Percentiles rank a stretch among this genome's conserved stretches.
Evolutionary conservation across 176 grass and related monocot species (phyloP).

Genomic region (Elaeis guineensis): DNA sequence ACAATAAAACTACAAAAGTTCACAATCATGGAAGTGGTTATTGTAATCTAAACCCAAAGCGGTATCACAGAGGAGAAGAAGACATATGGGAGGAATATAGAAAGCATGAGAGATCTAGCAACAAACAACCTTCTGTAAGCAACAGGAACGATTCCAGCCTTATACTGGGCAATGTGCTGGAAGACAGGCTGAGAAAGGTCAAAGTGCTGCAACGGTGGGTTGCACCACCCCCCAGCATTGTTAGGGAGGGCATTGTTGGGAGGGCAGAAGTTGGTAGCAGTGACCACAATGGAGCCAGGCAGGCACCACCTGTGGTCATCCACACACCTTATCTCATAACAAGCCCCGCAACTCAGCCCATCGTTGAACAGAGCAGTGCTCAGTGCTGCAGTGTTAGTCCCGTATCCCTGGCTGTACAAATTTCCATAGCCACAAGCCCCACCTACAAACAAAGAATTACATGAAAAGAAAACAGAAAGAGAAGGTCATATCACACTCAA

Average conservation of each 20-base stretch:
- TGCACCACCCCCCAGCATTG: slow-evolving; percentile 69
- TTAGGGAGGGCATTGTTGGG: slow-evolving; percentile 45
- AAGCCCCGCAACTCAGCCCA: slow-evolving; percentile 69
- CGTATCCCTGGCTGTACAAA: slow-evolving; percentile 85
- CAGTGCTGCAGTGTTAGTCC: slow-evolving; percentile 83
- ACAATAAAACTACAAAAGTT: no score
- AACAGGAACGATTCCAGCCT: slow-evolving; percentile 53
- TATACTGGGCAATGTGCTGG: slow-evolving; percentile 42
- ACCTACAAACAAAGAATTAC: slow-evolving; percentile 30
- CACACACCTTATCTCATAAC: slow-evolving; percentile 54
- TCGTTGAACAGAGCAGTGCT: slow-evolving; percentile 80
- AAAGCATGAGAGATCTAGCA: no score
- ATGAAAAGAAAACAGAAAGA: background rate
- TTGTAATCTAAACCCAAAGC: no score
- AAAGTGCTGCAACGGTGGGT: slow-evolving; percentile 67
- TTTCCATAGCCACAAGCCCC: slow-evolving; percentile 94
- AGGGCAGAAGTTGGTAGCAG: slow-evolving; percentile 68
- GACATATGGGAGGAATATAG: no score
- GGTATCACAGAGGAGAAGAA: no score
- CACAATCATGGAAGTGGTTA: no score
- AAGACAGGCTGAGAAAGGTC: slow-evolving; percentile 70
- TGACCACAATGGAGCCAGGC: slow-evolving; percentile 38
- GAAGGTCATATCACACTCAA: background rate
- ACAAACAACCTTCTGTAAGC: slow-evolving; percentile 39
- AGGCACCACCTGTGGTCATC: slow-evolving; percentile 28